A percentile compares a stretch with the other conserved stretches of the same genome.
These are phyloP conservation scores for Rhododendron kiyosumense DNA, from an alignment of 148 eudicot species.

Conservation along the genomic window DNA sequence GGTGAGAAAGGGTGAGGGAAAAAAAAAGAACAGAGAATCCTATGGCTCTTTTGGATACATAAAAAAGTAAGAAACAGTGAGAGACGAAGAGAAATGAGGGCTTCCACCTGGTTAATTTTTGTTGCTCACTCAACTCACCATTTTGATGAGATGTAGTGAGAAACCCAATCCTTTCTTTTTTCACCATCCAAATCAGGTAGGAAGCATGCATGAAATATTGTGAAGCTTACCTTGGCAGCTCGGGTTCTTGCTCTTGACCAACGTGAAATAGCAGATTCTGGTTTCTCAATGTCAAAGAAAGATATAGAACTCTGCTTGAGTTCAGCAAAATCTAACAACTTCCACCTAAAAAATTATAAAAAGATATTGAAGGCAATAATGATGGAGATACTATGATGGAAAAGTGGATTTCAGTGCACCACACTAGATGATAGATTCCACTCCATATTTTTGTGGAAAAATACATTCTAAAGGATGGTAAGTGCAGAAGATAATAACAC, in stretches of 20 bases:
- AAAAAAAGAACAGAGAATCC: neutral
- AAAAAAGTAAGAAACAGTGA: neutral
- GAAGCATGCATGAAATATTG: neutral
- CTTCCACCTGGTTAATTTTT: neutral
- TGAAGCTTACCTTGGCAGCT: slow-evolving; percentile 52
- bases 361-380: neutral
- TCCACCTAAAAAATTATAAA: slow-evolving; percentile 45
- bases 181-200: neutral
- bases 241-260: slow-evolving; percentile 69
- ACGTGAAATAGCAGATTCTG: slow-evolving; percentile 53
- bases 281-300: slow-evolving; percentile 55
- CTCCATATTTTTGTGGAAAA: neutral
- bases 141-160: neutral
- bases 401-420: neutral
- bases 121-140: neutral
- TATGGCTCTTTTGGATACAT: neutral
- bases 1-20: neutral
- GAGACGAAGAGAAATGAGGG: neutral
- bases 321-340: slow-evolving; percentile 57
- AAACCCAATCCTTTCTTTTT: neutral
- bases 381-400: neutral
- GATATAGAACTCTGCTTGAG: slow-evolving; percentile 60
- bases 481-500: neutral
- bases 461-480: neutral
- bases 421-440: neutral